Evolutionary conservation across 2,329 filamentous ascomycete species (phyloP).

Genomic region (Cladophialophora chaetospira): DNA sequence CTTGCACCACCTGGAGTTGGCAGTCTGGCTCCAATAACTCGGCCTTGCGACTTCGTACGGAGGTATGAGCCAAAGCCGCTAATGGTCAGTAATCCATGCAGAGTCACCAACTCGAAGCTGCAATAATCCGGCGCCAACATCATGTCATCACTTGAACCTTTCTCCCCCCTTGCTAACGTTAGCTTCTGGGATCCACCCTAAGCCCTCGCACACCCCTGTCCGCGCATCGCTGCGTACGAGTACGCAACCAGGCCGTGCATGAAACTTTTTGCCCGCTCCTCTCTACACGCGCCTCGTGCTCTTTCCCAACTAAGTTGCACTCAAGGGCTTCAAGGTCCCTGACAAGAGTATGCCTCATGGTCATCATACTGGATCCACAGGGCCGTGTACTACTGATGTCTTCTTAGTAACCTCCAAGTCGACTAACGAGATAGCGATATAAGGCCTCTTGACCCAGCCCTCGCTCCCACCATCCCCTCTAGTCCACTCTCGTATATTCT

Average conservation of each 20-base stretch:
- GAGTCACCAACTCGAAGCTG: conserved; percentile 6
- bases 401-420: conserved; percentile 23
- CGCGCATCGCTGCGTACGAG: conserved; percentile 10
- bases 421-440: conserved; percentile 25
- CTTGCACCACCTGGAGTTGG: background rate
- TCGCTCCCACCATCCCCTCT: conserved; percentile 11
- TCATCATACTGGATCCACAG: conserved; percentile 8
- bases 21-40: too few relatives aligned
- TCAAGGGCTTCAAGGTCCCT: background rate
- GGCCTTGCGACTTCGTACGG: too few relatives aligned
- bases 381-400: background rate
- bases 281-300: background rate
- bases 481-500: background rate
- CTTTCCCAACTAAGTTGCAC: background rate
- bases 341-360: background rate
- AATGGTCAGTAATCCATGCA: conserved; percentile 14
- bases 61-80: conserved; percentile 2
- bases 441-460: conserved; percentile 15
- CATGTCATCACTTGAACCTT: conserved; percentile 15
- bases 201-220: conserved; percentile 1
- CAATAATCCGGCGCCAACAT: conserved; percentile 12
- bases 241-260: conserved; percentile 13
- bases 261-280: conserved; percentile 14
- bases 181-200: background rate
- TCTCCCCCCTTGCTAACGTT: conserved; percentile 5